Percentiles rank a stretch among this genome's conserved stretches.
Conservation (phyloP, 2,329 filamentous ascomycete species). For the Claviceps pazoutovae region DNA sequence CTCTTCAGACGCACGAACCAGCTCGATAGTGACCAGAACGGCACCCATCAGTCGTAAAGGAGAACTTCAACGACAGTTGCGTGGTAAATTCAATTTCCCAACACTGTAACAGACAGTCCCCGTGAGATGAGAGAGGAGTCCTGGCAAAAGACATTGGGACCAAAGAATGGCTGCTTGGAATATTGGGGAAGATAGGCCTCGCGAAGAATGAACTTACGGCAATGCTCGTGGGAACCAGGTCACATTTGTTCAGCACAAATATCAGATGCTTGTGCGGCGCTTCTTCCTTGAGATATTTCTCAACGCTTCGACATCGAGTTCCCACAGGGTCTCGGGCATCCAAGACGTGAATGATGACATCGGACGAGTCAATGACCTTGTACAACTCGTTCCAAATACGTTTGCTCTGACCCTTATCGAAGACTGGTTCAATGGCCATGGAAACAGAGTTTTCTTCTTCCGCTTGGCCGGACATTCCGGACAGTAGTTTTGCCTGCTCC, state of each 20-base stretch:
- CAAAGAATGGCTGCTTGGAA: constrained; percentile 11
- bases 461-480: constrained; percentile 48
- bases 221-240: constrained; percentile 81
- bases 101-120: constrained; percentile 95
- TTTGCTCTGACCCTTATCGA: constrained; percentile 89
- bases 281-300: constrained; percentile 88
- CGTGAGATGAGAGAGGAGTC: constrained; percentile 64
- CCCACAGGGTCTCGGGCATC: constrained; percentile 83
- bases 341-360: constrained; percentile 89
- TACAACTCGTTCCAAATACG: constrained; percentile 94
- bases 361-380: constrained; percentile 89
- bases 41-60: constrained; percentile 52
- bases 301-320: constrained; percentile 62
- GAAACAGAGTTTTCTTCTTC: constrained; percentile 36
- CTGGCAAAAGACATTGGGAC: constrained; percentile 66
- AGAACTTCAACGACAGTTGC: constrained; percentile 20
- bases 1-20: constrained; percentile 80
- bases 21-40: constrained; percentile 82
- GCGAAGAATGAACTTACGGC: constrained; percentile 58
- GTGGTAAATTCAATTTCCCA: constrained; percentile 70
- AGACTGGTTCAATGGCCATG: constrained; percentile 70
- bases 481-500: constrained; percentile 65
- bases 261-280: constrained; percentile 87
- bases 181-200: background rate
- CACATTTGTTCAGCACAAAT: constrained; percentile 36